phyloP scores from a whole-genome alignment of 441 rosid genomes.

The Gossypium trilobum region DNA sequence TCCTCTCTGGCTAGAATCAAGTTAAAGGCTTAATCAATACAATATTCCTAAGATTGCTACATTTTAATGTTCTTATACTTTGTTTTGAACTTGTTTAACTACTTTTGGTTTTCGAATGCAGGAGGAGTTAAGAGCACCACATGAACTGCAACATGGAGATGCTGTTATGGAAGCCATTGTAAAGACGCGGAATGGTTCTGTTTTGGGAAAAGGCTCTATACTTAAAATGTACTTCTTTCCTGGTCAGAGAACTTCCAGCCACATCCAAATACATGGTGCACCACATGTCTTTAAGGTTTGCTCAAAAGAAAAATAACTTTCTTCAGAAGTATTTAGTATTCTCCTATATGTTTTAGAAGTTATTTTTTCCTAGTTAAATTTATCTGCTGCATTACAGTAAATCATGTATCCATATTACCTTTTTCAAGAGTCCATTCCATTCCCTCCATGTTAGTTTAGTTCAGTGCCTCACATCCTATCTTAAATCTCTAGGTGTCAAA shows the following conservation, averaged over 20 bases:
- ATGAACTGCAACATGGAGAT: slow-evolving; percentile 88
- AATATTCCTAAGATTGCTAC: background rate
- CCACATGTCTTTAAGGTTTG: slow-evolving; percentile 84
- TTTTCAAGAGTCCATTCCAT: background rate
- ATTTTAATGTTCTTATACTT: background rate
- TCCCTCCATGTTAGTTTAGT: no score
- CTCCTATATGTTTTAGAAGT: background rate
- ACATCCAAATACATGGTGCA: slow-evolving; percentile 82
- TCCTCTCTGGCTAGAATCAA: slow-evolving; percentile 12
- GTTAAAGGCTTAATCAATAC: background rate
- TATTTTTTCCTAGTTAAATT: background rate
- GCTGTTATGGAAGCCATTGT: slow-evolving; percentile 97
- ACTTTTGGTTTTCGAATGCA: slow-evolving; percentile 26
- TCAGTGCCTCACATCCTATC: background rate
- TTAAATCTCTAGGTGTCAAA: background rate
- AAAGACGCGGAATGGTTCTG: slow-evolving; percentile 81
- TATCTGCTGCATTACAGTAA: background rate
- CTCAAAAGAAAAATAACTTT: slow-evolving; percentile 12
- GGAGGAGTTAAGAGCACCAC: slow-evolving; percentile 85
- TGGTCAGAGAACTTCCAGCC: slow-evolving; percentile 87
- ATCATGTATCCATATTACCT: background rate
- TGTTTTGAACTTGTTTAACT: background rate
- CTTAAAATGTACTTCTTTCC: slow-evolving; percentile 94
- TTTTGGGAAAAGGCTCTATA: slow-evolving; percentile 83
- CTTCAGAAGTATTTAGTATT: background rate